Evolutionary conservation across 2,329 filamentous ascomycete species (phyloP).

Genomic region (Xylaria sp.): DNA sequence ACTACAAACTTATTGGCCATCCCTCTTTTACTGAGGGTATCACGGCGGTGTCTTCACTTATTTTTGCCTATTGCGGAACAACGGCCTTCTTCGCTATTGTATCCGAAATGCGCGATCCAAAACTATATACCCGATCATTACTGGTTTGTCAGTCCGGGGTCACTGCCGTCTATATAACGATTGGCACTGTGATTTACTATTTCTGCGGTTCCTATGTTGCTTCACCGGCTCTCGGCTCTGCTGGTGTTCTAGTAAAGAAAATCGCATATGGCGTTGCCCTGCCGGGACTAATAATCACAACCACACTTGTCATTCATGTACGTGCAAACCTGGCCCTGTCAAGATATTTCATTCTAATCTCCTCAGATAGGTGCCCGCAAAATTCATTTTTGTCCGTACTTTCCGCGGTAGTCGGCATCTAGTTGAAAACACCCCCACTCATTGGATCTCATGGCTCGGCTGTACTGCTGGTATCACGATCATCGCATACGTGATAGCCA

Average conservation of each 20-base stretch:
- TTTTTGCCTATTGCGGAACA: slow-evolving; percentile 54
- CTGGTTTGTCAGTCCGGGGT: slow-evolving; percentile 45
- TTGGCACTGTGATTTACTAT: slow-evolving; percentile 40
- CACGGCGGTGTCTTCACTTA: slow-evolving; percentile 47
- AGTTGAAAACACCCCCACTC: slow-evolving; percentile 41
- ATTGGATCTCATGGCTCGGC: slow-evolving; percentile 49
- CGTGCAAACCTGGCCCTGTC: background rate
- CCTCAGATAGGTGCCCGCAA: slow-evolving; percentile 35
- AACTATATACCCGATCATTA: slow-evolving; percentile 45
- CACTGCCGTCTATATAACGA: slow-evolving; percentile 48
- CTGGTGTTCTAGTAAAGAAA: slow-evolving; percentile 30
- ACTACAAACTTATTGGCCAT: slow-evolving; percentile 46
- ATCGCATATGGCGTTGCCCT: slow-evolving; percentile 32
- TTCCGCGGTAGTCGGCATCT: slow-evolving; percentile 48
- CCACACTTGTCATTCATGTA: slow-evolving; percentile 18
- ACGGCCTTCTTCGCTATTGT: slow-evolving; percentile 50
- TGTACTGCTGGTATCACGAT: slow-evolving; percentile 44
- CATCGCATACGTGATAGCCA: slow-evolving; percentile 46
- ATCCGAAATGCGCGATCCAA: slow-evolving; percentile 50
- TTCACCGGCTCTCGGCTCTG: slow-evolving; percentile 31
- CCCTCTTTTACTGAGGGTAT: slow-evolving; percentile 49
- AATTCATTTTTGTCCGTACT: slow-evolving; percentile 48
- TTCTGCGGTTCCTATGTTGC: slow-evolving; percentile 30
- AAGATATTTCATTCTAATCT: slow-evolving; percentile 7
- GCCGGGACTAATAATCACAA: slow-evolving; percentile 26